Evolutionary conservation across 192 early-diverging fungal species (phyloP).

Genomic region (Podila horticola): DNA sequence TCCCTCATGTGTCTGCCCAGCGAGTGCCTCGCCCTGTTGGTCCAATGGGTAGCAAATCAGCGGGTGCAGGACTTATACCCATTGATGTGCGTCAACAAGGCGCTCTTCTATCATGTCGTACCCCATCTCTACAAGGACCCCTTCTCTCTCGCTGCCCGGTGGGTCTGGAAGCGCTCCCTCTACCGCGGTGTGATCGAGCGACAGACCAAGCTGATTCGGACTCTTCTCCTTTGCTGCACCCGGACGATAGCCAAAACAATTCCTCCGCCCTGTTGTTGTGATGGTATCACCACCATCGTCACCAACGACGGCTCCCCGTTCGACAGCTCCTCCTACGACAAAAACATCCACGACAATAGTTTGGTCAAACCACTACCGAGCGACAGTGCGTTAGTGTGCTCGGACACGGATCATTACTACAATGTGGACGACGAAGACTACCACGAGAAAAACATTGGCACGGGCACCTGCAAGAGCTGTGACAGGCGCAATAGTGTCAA

Average conservation of each 20-base stretch:
- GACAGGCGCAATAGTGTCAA: no score
- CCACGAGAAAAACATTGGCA: no score
- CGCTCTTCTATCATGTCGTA: constrained; percentile 29
- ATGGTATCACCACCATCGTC: background rate
- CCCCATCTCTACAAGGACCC: constrained; percentile 35
- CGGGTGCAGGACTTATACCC: constrained; percentile 25
- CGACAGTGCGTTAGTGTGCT: no score
- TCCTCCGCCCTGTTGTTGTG: background rate
- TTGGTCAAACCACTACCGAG: background rate
- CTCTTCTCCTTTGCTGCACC: constrained; percentile 33
- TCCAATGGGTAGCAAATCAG: constrained; percentile 31
- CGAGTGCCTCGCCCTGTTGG: constrained; percentile 19
- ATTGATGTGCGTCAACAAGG: constrained; percentile 42
- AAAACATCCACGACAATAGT: background rate
- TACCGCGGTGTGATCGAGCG: constrained; percentile 39
- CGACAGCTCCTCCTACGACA: background rate
- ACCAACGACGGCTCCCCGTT: constrained; percentile 1
- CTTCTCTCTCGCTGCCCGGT: constrained; percentile 26
- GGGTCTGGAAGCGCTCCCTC: constrained; percentile 33
- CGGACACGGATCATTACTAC: no score
- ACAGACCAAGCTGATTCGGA: constrained; percentile 42
- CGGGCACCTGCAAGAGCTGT: no score
- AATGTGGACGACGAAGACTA: no score
- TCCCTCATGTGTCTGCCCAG: constrained; percentile 27
- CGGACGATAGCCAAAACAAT: constrained; percentile 23